Conservation (phyloP, 345 rosid genomes). For the Heritiera fomes region DNA sequence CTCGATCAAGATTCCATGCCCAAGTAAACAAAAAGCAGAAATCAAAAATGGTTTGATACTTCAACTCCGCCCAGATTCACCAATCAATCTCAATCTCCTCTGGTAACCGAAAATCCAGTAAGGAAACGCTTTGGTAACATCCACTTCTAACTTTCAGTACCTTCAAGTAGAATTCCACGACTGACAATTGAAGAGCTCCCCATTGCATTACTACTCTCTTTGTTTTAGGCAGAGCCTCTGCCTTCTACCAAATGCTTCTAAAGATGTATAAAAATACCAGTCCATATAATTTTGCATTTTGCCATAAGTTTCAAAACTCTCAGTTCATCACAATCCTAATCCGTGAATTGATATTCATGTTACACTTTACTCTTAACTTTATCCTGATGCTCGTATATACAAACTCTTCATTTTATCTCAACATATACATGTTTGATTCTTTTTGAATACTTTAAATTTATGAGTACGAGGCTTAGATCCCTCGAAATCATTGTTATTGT, state of each 20-base stretch:
- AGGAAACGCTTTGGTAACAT: not conserved
- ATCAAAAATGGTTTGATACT: not conserved
- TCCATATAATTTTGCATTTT: not conserved
- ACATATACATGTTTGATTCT: not conserved
- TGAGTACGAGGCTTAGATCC: not conserved
- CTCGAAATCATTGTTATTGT: not conserved
- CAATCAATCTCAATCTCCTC: not conserved
- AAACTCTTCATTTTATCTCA: not conserved
- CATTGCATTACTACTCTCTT: not conserved
- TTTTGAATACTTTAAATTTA: not conserved
- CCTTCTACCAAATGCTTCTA: not conserved
- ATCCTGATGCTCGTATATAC: too few species aligned
- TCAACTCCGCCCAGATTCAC: not conserved
- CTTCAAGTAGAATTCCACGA: too few species aligned
- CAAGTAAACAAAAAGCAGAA: not conserved
- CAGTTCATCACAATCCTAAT: not conserved
- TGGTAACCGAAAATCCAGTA: conserved; percentile 1
- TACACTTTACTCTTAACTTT: not conserved
- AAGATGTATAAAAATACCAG: not conserved
- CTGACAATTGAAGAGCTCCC: not conserved
- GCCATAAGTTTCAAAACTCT: not conserved
- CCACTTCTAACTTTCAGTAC: not conserved
- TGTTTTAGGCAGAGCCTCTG: not conserved
- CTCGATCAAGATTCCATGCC: not conserved
- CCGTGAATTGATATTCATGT: not conserved